phyloP scores from a whole-genome alignment of 202 grass and related monocot genomes.

The Schoenoplectus tabernaemontani region DNA sequence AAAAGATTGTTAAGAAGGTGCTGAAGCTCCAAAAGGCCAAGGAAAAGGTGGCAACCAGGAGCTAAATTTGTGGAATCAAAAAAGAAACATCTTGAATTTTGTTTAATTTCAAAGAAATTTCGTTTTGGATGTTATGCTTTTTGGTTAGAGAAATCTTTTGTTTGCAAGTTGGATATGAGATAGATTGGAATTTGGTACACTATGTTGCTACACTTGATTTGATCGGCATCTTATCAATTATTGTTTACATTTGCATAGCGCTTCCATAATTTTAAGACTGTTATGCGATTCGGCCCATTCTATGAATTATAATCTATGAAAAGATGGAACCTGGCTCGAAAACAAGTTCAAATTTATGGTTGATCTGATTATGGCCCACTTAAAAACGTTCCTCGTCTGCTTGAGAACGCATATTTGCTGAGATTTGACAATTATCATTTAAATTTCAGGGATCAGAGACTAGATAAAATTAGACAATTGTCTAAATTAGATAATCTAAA shows the following conservation, averaged over 20 bases:
- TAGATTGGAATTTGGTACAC: slow-evolving; percentile 9
- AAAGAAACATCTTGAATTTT: slow-evolving; percentile 17
- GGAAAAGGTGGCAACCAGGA: slow-evolving; percentile 55
- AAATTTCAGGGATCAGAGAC: too few species aligned
- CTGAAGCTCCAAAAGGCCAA: slow-evolving; percentile 80
- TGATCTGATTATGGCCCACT: too few species aligned
- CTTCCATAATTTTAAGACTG: background rate
- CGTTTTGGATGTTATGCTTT: slow-evolving; percentile 10
- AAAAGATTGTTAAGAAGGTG: slow-evolving; percentile 95
- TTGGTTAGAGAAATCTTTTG: slow-evolving; percentile 34
- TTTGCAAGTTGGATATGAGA: background rate
- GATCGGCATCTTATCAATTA: slow-evolving; percentile 3
- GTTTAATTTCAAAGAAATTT: slow-evolving; percentile 3
- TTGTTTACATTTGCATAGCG: background rate
- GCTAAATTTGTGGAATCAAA: slow-evolving; percentile 25
- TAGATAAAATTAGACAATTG: too few species aligned
- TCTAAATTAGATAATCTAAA: too few species aligned
- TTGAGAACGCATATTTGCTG: too few species aligned
- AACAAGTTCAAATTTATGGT: too few species aligned
- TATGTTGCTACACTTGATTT: slow-evolving; percentile 15
- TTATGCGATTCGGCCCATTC: background rate
- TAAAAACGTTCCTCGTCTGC: too few species aligned
- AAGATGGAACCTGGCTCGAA: too few species aligned
- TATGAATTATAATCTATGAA: too few species aligned
- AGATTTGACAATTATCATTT: too few species aligned